These are phyloP conservation scores for Blastomyces parvus DNA, from an alignment of 2,329 filamentous ascomycete species.

Conservation along the genomic window DNA sequence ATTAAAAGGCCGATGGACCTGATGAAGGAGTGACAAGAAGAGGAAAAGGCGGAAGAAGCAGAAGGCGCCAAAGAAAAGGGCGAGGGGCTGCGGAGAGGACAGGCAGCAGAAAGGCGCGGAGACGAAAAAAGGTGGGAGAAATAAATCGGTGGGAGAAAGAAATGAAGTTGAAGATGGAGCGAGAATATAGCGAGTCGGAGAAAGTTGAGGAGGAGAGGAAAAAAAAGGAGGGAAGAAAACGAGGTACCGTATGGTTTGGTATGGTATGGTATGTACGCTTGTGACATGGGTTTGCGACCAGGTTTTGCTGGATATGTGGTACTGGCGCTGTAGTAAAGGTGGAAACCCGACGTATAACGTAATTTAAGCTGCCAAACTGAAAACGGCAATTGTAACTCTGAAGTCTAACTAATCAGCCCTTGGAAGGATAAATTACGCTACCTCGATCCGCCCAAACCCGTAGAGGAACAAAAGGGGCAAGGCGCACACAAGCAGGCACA, in stretches of 20 bases:
- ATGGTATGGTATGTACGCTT: not conserved
- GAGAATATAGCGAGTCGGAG: not conserved
- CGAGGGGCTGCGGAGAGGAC: not conserved
- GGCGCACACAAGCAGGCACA: not conserved
- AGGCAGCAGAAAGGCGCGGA: not conserved
- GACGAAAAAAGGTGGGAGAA: slow-evolving; percentile 1
- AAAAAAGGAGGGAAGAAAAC: not conserved
- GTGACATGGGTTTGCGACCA: too few relatives aligned
- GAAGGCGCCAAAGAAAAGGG: slow-evolving; percentile 1
- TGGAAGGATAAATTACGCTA: too few relatives aligned
- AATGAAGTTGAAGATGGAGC: not conserved
- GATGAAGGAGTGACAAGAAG: slow-evolving; percentile 9
- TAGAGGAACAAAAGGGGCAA: not conserved
- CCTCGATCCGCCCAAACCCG: not conserved
- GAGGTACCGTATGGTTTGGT: not conserved
- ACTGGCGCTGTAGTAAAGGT: too few relatives aligned
- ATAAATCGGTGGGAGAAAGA: not conserved
- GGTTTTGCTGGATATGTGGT: not conserved
- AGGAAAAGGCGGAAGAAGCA: slow-evolving; percentile 7
- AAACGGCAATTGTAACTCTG: not conserved
- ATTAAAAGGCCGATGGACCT: not conserved
- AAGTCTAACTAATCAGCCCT: not conserved
- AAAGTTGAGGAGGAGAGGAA: not conserved
- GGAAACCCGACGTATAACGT: too few relatives aligned
- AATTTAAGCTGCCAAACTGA: too few relatives aligned